A percentile compares a stretch with the other conserved stretches of the same genome.
phyloP scores from a whole-genome alignment of 2,329 filamentous ascomycete species.

The Arachnopeziza araneosa region DNA sequence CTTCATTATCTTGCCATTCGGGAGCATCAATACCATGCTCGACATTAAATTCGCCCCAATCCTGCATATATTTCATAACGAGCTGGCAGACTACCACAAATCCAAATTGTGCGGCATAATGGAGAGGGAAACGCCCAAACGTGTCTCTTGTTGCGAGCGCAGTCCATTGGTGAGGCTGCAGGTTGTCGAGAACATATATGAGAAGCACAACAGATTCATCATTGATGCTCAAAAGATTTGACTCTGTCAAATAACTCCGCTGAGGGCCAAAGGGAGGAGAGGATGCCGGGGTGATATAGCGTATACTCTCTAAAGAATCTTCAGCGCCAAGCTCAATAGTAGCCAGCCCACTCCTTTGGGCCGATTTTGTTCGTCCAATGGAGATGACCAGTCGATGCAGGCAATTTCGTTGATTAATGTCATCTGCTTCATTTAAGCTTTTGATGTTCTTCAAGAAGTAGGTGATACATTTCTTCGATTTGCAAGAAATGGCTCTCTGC shows the following conservation, averaged over 20 bases:
- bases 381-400: conserved; percentile 89
- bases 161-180: conserved; percentile 60
- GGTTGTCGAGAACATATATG: conserved; percentile 56
- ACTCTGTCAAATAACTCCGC: conserved; percentile 60
- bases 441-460: conserved; percentile 63
- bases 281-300: conserved; percentile 74
- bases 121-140: conserved; percentile 78
- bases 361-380: conserved; percentile 68
- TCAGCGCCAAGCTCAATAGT: conserved; percentile 35
- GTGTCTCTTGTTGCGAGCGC: conserved; percentile 67
- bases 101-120: conserved; percentile 93
- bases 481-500: conserved; percentile 68
- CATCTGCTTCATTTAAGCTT: conserved; percentile 76
- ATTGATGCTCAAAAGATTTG: conserved; percentile 58
- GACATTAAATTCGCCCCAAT: conserved; percentile 82
- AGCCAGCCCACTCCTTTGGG: conserved; percentile 27
- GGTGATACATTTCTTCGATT: conserved; percentile 64
- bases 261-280: conserved; percentile 58
- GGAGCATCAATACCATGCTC: conserved; percentile 79
- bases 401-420: conserved; percentile 91
- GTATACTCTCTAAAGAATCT: conserved; percentile 37
- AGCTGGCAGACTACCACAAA: conserved; percentile 86
- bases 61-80: conserved; percentile 81
- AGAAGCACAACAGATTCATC: conserved; percentile 72
- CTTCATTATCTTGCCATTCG: conserved; percentile 88